phyloP scores from a whole-genome alignment of 2,329 filamentous ascomycete species.

The Xylaria sp. region DNA sequence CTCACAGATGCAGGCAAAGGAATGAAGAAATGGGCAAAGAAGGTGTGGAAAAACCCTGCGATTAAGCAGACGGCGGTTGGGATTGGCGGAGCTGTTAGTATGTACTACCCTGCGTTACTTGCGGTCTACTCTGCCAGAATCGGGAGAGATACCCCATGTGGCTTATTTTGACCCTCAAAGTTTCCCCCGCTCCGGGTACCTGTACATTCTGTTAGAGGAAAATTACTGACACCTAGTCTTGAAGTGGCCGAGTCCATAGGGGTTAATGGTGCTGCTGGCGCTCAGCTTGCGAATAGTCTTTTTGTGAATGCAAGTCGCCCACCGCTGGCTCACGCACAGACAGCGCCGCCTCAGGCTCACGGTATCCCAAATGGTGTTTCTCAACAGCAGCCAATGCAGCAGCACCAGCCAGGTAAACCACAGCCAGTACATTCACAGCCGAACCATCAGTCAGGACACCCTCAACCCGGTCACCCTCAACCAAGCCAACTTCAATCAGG shows the following conservation, averaged over 20 bases:
- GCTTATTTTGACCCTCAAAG: slow-evolving; percentile 20
- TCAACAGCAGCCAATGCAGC: slow-evolving; percentile 24
- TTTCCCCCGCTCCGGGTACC: slow-evolving; percentile 22
- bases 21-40: slow-evolving; percentile 49
- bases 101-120: slow-evolving; percentile 32
- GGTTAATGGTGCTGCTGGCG: slow-evolving; percentile 26
- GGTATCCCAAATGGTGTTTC: slow-evolving; percentile 10
- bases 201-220: slow-evolving; percentile 5
- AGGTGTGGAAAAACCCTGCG: slow-evolving; percentile 43
- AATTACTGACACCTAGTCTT: slow-evolving; percentile 17
- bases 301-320: slow-evolving; percentile 28
- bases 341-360: slow-evolving; percentile 31
- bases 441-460: not conserved
- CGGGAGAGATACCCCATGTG: slow-evolving; percentile 31
- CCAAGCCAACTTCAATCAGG: slow-evolving; percentile 24
- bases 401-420: slow-evolving; percentile 19
- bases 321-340: slow-evolving; percentile 31
- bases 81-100: slow-evolving; percentile 42
- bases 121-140: not conserved
- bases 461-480: slow-evolving; percentile 23
- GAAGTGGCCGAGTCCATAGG: slow-evolving; percentile 36
- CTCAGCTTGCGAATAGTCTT: slow-evolving; percentile 29
- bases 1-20: slow-evolving; percentile 43
- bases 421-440: slow-evolving; percentile 11
- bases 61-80: slow-evolving; percentile 43